Evolutionary conservation across 1,139 yeast species (phyloP).

Genomic region (Magnusiomyces tetraspermus): DNA sequence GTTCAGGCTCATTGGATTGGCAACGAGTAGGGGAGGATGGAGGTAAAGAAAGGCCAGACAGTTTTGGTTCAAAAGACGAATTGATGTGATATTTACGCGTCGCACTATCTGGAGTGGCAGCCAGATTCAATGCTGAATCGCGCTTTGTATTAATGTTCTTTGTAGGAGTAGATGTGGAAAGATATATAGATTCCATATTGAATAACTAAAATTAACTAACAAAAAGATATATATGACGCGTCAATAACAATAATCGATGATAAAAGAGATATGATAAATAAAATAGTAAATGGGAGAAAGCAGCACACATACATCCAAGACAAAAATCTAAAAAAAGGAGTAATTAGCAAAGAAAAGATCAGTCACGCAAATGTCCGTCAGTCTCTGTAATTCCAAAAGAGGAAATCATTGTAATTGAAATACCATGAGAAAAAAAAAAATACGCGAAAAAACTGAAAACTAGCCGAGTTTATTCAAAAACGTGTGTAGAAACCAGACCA

Average conservation of each 20-base stretch:
- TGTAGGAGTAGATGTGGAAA: not conserved
- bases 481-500: too few species aligned
- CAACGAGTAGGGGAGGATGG: not conserved
- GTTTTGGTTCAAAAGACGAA: constrained; percentile 10
- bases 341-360: too few species aligned
- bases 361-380: too few species aligned
- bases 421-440: too few species aligned
- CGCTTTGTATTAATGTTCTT: not conserved
- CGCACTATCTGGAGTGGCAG: not conserved
- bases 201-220: not conserved
- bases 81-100: not conserved
- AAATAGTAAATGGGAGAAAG: not conserved
- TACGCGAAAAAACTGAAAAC: too few species aligned
- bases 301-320: too few species aligned
- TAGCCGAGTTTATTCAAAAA: too few species aligned
- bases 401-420: too few species aligned
- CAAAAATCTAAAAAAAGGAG: not conserved
- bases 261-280: too few species aligned
- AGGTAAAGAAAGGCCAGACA: constrained; percentile 5
- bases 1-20: not conserved
- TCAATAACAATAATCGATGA: not conserved
- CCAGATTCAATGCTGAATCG: not conserved
- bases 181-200: not conserved
- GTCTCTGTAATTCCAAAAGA: too few species aligned
- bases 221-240: not conserved